Evolutionary conservation across 768 basidiomycete genomes (phyloP), one percentile per base, ranked within the genome.

Genomic region (Phaeotremella skinneri): DNA sequence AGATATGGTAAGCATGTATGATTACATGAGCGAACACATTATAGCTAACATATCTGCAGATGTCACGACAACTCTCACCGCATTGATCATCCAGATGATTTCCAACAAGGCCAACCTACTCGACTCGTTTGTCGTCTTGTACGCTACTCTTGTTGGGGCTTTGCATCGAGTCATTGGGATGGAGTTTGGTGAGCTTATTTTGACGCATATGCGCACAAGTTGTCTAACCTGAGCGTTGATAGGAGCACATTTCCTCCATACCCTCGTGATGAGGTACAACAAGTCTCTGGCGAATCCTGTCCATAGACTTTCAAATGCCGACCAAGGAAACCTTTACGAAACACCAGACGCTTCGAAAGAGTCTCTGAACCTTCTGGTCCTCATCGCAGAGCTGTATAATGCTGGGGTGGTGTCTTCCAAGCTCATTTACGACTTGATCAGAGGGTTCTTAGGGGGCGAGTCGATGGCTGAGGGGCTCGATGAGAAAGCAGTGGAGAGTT

Each of bases 311-410:
- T 21, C 45, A 2, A 41, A 39, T 0, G 52, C 63, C 17, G 21
- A 64, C 11, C 50, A 59, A 49, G 63, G 56, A 7, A 67, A 60
- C 7, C 58, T 68, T 21, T 67, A 72, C 50, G 65, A 68, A 27
- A 62, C 69, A 37, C 65, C 69, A 21, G 69, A 79, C 78, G 74
- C 79, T 4, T 89, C 91, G 29, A 99, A 98, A 78, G 90, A 94
- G 72, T 86, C 86, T 64, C 85, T 88, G 9, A 98, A 99, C 73
- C 78, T 99, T 31, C 82, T 94, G 41, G 84, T 90, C 1, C 82
- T 98, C 23, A 78, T 97, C 21, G 89, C 91, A 1, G 92, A 97
- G 73, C 79, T 99, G 20, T 98, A 97, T 80, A 97, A 97, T 73
- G 92, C 97, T 72, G 89, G 91, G 78, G 90, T 97, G 23, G 83